Evolutionary conservation across 192 early-diverging fungal genomes (phyloP).

Genomic region (Linnemannia hyalina): DNA sequence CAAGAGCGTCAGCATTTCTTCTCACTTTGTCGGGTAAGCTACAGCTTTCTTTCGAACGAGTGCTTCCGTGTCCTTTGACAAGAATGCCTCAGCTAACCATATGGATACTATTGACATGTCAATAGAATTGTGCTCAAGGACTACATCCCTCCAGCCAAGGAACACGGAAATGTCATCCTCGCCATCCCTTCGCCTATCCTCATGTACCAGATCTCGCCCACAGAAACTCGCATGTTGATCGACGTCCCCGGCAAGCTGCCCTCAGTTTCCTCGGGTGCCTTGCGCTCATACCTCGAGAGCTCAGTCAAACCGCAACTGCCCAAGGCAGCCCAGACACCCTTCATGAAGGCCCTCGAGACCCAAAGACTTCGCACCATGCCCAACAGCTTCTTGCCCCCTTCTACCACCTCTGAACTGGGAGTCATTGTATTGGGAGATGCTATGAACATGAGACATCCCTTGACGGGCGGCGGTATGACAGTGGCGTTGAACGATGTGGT

Average conservation of each 20-base stretch:
- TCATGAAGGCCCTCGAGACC: constrained; percentile 77
- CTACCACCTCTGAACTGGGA: constrained; percentile 73
- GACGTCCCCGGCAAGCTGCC: constrained; percentile 91
- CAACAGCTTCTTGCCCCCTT: constrained; percentile 87
- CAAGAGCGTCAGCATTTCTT: constrained; percentile 62
- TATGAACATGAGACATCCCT: constrained; percentile 95
- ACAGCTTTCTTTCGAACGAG: not conserved
- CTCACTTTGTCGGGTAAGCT: constrained; percentile 79
- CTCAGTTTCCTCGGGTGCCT: constrained; percentile 68
- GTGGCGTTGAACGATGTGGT: constrained; percentile 94
- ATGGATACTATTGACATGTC: not conserved
- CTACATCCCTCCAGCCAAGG: constrained; percentile 76
- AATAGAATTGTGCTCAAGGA: constrained; percentile 75
- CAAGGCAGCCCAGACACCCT: constrained; percentile 64
- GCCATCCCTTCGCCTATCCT: constrained; percentile 86
- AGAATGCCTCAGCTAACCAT: not conserved
- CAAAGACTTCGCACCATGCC: constrained; percentile 87
- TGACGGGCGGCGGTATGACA: constrained; percentile 98
- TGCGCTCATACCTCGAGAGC: constrained; percentile 71
- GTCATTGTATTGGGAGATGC: constrained; percentile 92
- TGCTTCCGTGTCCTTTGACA: no score
- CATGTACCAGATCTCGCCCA: constrained; percentile 76
- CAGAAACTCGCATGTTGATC: constrained; percentile 88
- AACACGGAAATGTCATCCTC: constrained; percentile 92
- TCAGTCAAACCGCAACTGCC: constrained; percentile 80